Conservation (phyloP, 2,329 filamentous ascomycete species). For the Pseudofabraea citricarpa region DNA sequence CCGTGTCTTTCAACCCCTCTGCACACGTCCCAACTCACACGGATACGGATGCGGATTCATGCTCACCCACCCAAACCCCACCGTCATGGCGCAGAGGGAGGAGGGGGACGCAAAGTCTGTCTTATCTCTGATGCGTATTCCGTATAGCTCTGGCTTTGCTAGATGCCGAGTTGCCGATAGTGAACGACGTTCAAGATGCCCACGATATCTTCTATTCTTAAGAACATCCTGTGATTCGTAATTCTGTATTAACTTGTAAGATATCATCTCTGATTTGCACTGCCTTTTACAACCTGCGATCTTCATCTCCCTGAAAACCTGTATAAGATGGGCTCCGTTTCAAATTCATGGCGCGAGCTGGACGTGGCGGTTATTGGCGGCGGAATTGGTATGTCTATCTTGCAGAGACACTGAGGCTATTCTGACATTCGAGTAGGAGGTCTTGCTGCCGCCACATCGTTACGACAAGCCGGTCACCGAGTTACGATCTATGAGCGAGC, state of each 20-base stretch:
- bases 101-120: too few species aligned
- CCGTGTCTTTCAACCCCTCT: not conserved
- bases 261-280: not conserved
- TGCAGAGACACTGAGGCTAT: too few species aligned
- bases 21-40: not conserved
- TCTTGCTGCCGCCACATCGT: conserved; percentile 40
- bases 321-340: conserved; percentile 15
- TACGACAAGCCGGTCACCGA: conserved; percentile 44
- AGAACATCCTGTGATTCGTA: not conserved
- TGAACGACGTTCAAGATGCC: too few species aligned
- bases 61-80: not conserved
- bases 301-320: not conserved
- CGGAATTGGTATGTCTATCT: too few species aligned
- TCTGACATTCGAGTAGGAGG: too few species aligned
- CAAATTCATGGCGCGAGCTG: conserved; percentile 10
- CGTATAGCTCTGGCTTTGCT: not conserved
- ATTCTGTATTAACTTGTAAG: not conserved
- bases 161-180: not conserved
- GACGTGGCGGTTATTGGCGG: conserved; percentile 16
- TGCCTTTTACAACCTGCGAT: not conserved
- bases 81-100: not conserved
- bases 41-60: not conserved
- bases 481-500: conserved; percentile 59
- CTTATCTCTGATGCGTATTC: too few species aligned
- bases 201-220: too few species aligned